A percentile compares a stretch with the other conserved stretches of the same genome.
Conservation (phyloP, 192 early-diverging fungal genomes). For the Entomortierella chlamydospora region DNA sequence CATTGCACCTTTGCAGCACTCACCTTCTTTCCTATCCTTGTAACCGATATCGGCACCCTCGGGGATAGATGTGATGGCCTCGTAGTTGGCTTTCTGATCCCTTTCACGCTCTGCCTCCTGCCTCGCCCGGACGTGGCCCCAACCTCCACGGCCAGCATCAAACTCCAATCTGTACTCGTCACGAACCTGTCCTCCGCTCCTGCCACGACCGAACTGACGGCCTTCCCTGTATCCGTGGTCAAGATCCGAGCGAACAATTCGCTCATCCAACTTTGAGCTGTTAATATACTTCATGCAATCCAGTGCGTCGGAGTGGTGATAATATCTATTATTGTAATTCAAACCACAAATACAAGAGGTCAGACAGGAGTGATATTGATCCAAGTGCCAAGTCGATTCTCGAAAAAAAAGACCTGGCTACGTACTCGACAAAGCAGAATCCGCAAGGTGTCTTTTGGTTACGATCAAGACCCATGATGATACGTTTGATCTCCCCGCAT, state of each 20-base stretch:
- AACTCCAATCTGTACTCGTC: slow-evolving; percentile 97
- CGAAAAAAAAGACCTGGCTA: neutral
- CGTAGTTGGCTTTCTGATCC: slow-evolving; percentile 72
- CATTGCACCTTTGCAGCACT: no score
- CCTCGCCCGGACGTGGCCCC: slow-evolving; percentile 83
- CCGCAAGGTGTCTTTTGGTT: slow-evolving; percentile 96
- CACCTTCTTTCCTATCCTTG: slow-evolving; percentile 51
- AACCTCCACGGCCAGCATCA: slow-evolving; percentile 95
- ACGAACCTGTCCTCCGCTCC: slow-evolving; percentile 93
- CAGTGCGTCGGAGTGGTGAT: slow-evolving; percentile 88
- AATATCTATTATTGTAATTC: slow-evolving; percentile 70
- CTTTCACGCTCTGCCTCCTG: slow-evolving; percentile 80
- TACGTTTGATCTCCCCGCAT: slow-evolving; percentile 96
- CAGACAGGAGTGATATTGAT: no score
- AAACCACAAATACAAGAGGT: no score
- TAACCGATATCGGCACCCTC: slow-evolving; percentile 60
- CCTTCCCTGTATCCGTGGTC: slow-evolving; percentile 96
- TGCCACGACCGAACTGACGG: slow-evolving; percentile 95
- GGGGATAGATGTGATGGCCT: slow-evolving; percentile 70
- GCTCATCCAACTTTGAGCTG: slow-evolving; percentile 95
- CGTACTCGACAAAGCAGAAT: slow-evolving; percentile 99
- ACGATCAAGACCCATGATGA: slow-evolving; percentile 98
- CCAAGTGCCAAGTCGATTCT: no score
- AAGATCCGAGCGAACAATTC: slow-evolving; percentile 93
- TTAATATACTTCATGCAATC: slow-evolving; percentile 95